Percentiles rank a stretch among this genome's conserved stretches.
Evolutionary conservation across 129 eudicot genomes (phyloP).

Genomic region (Helianthus tuberosus): DNA sequence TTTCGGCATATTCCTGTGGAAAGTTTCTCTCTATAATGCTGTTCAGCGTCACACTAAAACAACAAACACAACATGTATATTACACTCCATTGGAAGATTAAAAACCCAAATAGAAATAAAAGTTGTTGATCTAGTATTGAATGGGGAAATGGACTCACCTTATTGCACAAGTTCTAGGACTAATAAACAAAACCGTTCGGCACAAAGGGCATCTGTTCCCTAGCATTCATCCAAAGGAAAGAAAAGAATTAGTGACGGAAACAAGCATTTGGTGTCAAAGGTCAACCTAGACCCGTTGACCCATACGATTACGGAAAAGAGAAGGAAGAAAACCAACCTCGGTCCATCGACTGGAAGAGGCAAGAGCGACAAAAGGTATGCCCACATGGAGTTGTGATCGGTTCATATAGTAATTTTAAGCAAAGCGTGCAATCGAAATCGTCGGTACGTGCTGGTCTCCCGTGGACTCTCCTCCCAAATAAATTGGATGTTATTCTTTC

Average conservation of each 20-base stretch:
- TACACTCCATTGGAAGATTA: neutral
- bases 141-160: slow-evolving; percentile 53
- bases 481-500: slow-evolving; percentile 44
- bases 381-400: slow-evolving; percentile 97
- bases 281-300: neutral
- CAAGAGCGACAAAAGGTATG: slow-evolving; percentile 97
- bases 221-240: slow-evolving; percentile 39
- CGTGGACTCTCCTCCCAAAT: slow-evolving; percentile 50
- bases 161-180: slow-evolving; percentile 84
- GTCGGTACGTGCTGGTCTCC: slow-evolving; percentile 61
- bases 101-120: slow-evolving; percentile 6
- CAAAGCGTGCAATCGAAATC: slow-evolving; percentile 97
- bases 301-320: neutral
- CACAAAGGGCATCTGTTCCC: slow-evolving; percentile 98
- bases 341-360: slow-evolving; percentile 92
- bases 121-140: neutral
- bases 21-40: slow-evolving; percentile 89
- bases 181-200: slow-evolving; percentile 84
- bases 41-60: slow-evolving; percentile 79
- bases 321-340: slow-evolving; percentile 50
- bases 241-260: slow-evolving; percentile 11
- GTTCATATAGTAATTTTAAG: slow-evolving; percentile 82
- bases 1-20: slow-evolving; percentile 86
- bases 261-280: neutral
- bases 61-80: neutral